These are phyloP conservation scores for Geotrichum candidum DNA, from an alignment of 1,139 yeast genomes.

Conservation along the genomic window DNA sequence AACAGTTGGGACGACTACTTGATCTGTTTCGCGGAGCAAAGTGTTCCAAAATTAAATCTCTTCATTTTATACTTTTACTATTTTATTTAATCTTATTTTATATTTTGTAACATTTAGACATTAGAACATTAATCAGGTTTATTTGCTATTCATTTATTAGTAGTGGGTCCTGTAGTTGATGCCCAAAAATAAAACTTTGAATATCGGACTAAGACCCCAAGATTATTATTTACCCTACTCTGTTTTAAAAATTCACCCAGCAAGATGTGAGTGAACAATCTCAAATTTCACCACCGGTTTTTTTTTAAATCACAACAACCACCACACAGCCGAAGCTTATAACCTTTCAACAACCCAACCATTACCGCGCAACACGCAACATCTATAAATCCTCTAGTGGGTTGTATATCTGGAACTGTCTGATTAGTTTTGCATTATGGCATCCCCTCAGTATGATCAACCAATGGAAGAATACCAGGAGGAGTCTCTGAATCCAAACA, in stretches of 20 bases:
- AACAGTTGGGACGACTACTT: no score
- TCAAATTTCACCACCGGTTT: slow-evolving; percentile 7
- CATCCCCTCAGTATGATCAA: slow-evolving; percentile 14
- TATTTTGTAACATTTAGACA: no score
- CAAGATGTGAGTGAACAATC: neutral
- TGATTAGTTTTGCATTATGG: slow-evolving; percentile 1
- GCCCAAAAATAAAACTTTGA: neutral
- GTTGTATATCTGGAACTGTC: neutral
- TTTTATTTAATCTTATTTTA: no score
- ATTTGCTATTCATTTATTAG: no score
- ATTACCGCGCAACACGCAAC: slow-evolving; percentile 1
- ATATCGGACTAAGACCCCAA: neutral
- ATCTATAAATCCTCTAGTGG: neutral
- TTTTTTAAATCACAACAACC: slow-evolving; percentile 3
- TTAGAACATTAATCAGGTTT: neutral
- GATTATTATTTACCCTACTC: neutral
- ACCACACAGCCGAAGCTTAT: neutral
- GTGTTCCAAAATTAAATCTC: no score
- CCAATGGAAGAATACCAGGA: slow-evolving; percentile 14
- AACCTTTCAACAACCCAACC: neutral
- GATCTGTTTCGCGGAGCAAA: no score
- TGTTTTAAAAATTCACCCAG: neutral
- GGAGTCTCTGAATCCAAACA: slow-evolving; percentile 23
- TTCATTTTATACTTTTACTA: no score
- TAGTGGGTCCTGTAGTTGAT: neutral